Conservation (phyloP, 306 rosid genomes). For the Vigna nakashimae region DNA sequence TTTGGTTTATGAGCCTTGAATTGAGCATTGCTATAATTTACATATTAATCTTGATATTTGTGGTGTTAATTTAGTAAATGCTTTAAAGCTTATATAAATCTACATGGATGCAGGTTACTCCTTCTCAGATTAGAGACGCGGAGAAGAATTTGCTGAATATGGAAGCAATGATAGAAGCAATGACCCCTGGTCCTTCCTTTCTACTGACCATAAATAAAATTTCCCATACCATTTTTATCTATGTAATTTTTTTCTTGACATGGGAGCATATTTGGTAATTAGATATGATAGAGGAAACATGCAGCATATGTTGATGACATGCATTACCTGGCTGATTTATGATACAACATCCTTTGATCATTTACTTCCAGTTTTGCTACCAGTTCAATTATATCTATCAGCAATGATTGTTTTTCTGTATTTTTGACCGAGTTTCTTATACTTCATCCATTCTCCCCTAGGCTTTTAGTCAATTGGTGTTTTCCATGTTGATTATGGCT, state of each 20-base stretch:
- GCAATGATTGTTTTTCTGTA: not conserved
- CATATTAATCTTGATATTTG: slow-evolving; percentile 20
- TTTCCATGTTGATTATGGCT: slow-evolving; percentile 24
- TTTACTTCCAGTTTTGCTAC: slow-evolving; percentile 17
- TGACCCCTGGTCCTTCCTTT: slow-evolving; percentile 82
- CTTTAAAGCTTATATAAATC: slow-evolving; percentile 7
- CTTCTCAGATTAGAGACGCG: slow-evolving; percentile 97
- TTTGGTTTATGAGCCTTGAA: slow-evolving; percentile 41
- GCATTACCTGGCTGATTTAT: slow-evolving; percentile 10
- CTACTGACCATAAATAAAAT: slow-evolving; percentile 18
- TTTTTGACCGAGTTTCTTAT: slow-evolving; percentile 4
- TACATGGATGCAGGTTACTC: slow-evolving; percentile 75
- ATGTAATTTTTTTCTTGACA: slow-evolving; percentile 27
- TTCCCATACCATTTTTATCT: slow-evolving; percentile 29
- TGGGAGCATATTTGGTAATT: slow-evolving; percentile 25
- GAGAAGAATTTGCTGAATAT: slow-evolving; percentile 86
- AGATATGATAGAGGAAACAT: slow-evolving; percentile 7
- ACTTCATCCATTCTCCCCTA: slow-evolving; percentile 8
- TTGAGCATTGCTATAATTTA: slow-evolving; percentile 31
- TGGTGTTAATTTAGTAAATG: slow-evolving; percentile 25
- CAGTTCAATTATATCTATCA: slow-evolving; percentile 18
- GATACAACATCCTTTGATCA: not conserved
- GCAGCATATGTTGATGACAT: slow-evolving; percentile 18
- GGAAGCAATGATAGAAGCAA: slow-evolving; percentile 98
- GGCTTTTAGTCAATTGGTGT: slow-evolving; percentile 15